These are phyloP conservation scores for Claviceps digitariae DNA, from an alignment of 2,329 filamentous ascomycete genomes.

Conservation along the genomic window DNA sequence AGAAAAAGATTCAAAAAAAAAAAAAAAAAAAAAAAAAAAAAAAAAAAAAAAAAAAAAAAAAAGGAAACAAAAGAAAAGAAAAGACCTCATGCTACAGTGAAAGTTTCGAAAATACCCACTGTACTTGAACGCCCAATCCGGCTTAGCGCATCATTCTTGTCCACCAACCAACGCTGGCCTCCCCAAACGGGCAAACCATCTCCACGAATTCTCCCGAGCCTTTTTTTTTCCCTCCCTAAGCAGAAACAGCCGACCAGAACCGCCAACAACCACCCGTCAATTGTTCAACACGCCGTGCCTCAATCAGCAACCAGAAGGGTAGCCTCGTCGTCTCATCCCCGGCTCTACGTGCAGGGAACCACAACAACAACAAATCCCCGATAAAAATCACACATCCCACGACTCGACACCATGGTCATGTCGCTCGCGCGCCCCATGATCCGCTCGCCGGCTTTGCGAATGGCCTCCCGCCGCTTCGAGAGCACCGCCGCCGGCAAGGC, in stretches of 20 bases:
- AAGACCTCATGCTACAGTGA: too few species aligned
- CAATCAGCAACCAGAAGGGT: neutral
- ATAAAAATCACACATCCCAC: slow-evolving; percentile 1
- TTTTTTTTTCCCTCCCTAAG: slow-evolving; percentile 26
- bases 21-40: too few species aligned
- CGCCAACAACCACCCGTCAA: slow-evolving; percentile 19
- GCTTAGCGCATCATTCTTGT: slow-evolving; percentile 14
- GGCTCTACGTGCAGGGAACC: neutral
- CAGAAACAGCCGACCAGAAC: slow-evolving; percentile 10
- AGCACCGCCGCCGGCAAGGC: slow-evolving; percentile 34
- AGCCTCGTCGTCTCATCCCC: neutral
- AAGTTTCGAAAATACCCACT: too few species aligned
- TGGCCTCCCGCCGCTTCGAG: slow-evolving; percentile 45
- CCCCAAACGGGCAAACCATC: slow-evolving; percentile 9
- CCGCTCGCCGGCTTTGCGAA: slow-evolving; percentile 32
- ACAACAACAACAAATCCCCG: neutral
- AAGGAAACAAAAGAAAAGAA: too few species aligned
- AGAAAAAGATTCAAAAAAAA: too few species aligned
- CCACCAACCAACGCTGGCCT: slow-evolving; percentile 7
- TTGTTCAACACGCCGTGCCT: slow-evolving; percentile 15
- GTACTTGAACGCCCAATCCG: slow-evolving; percentile 12
- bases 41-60: too few species aligned
- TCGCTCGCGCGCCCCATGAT: slow-evolving; percentile 29
- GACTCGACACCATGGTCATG: slow-evolving; percentile 15
- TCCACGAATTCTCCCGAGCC: slow-evolving; percentile 33